phyloP scores from a whole-genome alignment of 768 basidiomycete genomes.

The Panaeolus cyanescens region DNA sequence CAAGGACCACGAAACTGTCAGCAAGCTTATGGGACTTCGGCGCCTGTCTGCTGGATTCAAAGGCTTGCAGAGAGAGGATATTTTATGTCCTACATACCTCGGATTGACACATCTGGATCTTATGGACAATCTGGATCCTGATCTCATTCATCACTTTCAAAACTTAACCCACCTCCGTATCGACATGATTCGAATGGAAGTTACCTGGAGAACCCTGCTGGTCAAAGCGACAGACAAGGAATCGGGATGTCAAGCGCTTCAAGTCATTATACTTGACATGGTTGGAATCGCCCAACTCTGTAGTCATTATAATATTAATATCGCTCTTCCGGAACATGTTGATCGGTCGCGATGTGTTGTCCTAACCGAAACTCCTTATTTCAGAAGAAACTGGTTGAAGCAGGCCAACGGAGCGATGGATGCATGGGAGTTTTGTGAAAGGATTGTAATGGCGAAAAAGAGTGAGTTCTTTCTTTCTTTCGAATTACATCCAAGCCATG shows the following conservation, averaged over 20 bases:
- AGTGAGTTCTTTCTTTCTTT: neutral
- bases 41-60: neutral
- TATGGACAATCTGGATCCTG: neutral
- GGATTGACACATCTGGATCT: neutral
- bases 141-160: neutral
- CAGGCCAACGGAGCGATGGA: neutral
- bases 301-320: too few species aligned
- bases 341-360: too few species aligned
- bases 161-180: neutral
- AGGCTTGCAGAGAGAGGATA: neutral
- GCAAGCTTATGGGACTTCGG: neutral
- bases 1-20: neutral
- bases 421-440: neutral
- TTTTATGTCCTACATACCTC: neutral
- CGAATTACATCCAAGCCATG: too few species aligned
- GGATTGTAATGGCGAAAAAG: neutral
- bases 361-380: too few species aligned
- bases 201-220: too few species aligned
- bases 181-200: neutral
- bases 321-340: too few species aligned
- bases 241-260: too few species aligned
- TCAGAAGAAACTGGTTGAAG: neutral
- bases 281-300: too few species aligned
- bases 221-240: too few species aligned
- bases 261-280: too few species aligned